Evolutionary conservation across 768 basidiomycete species (phyloP).

Genomic region (Kwoniella pini): DNA sequence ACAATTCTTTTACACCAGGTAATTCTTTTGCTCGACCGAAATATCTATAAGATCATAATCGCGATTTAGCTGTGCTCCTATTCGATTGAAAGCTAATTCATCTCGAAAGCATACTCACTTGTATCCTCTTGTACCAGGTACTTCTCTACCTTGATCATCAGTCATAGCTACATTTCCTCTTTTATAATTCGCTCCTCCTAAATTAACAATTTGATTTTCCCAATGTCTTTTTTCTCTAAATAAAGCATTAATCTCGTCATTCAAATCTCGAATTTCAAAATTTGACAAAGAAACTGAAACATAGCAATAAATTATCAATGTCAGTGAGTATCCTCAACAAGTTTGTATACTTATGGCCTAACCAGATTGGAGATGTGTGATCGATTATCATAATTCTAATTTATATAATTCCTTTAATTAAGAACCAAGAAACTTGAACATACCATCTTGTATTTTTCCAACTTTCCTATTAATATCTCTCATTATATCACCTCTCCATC

Average conservation of each 20-base stretch:
- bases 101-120: no score
- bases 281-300: slow-evolving; percentile 80
- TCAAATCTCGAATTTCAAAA: slow-evolving; percentile 92
- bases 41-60: slow-evolving; percentile 64
- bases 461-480: slow-evolving; percentile 94
- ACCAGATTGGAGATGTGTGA: no score
- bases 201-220: slow-evolving; percentile 95
- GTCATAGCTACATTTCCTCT: slow-evolving; percentile 86
- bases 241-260: slow-evolving; percentile 96
- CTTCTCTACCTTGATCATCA: slow-evolving; percentile 92
- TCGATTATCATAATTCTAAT: no score
- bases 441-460: slow-evolving; percentile 94
- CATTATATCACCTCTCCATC: slow-evolving; percentile 93
- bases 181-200: slow-evolving; percentile 94
- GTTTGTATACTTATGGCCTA: no score
- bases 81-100: no score
- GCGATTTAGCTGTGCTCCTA: no score
- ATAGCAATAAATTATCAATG: not conserved
- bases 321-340: not conserved
- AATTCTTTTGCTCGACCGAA: slow-evolving; percentile 96
- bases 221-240: slow-evolving; percentile 94
- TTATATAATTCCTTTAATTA: no score
- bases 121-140: slow-evolving; percentile 95
- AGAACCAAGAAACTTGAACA: slow-evolving; percentile 55
- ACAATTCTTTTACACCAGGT: slow-evolving; percentile 93